Base-by-base conservation (phyloP, 2,329 filamentous ascomycete species). In the Fusarium xylarioides region DNA sequence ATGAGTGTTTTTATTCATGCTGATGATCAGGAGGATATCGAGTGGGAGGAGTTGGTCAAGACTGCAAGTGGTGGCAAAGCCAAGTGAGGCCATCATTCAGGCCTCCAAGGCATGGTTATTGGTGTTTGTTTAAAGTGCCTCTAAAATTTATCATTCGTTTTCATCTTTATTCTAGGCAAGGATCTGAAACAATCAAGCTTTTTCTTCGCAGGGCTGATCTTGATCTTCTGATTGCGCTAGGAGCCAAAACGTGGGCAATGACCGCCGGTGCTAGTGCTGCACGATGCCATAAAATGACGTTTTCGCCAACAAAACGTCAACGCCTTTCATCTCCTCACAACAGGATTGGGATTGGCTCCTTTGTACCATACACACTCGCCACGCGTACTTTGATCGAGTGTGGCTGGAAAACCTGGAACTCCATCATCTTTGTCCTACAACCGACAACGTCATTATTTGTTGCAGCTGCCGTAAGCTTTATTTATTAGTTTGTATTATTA, bases 331-430 rank as follows among this genome's bases (percentile, higher is more conserved):
- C 35, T 8, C 35, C 35, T 30, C 59, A 44, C 55, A 35, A 23
- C 42, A n/a, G 47, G 52, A 61, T 52, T 67, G 55, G 55, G 47
- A 75, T 69, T 75, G 64, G 70, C 34, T 55, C 59, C 19, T 32
- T 46, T 43, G 43, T 28, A 23, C 23, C 54, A 47, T 40, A n/a
- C 68, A 63, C 61, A 69, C 59, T 67, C 71, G 74, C 74, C 74
- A 76, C 74, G 63, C 66, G 55, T 52, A 68, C 40, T 30, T 21
- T 6, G 28, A 43, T 58, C 23, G 11, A 40, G 71, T 75, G 74
- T 76, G 74, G 74, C 74, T 73, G 60, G 52, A 73, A 77, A 77
- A 77, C 75, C 59, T 76, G 75, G 61, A 77, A 77, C 30, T 21
- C 52, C 40, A 42, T 44, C 53, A 19, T 28, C 44, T 56, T 49